Evolutionary conservation across 1,284 basidiomycete species (phyloP), one percentile per base, ranked within the genome.

Genomic region (Coniophora puteana): DNA sequence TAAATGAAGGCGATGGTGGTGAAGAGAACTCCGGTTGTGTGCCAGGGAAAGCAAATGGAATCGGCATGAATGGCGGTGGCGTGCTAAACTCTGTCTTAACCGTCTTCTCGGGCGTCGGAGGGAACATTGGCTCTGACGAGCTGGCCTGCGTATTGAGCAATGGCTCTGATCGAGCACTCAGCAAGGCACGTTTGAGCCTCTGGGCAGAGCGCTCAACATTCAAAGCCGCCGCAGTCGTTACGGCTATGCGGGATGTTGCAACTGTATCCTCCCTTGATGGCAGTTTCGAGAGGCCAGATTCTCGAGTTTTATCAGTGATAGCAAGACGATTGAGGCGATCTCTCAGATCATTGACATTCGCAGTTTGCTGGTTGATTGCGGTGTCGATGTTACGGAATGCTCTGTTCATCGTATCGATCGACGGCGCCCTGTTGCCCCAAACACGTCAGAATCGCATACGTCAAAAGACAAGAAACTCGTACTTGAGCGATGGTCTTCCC

Each of bases 321-420:
- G 77, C 65, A 26, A 89, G 60, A 43, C 71, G 73, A 8, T 76
- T 64, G 14, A 89, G 61, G 25, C 83, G 75, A 18, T 69, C 57
- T 1, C 74, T 63, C 16, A 92, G 68, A 3, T 64, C 60, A 18
- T 74, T 66, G 22, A 92, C 65, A 25, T 85, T 79, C 31, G 71
- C 62, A 1, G 68, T 65, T 59, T 88, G 82, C 45, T 83, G 78
- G 23, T 74, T 69, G 40, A 89, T 72, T 1, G 78, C 78, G 16
- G 77, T 54, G 36, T 87, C 84, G 48, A 94, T 89, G 58, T 93
- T 93, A 35, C 84, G 78, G 51, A 84, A 87, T 0, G 89, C 88
- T 21, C 90, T 77, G 47, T 88, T 83, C 52, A 94, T 77, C 0
- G 87, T 86, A 53, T 92, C 91, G 34, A 94, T 62, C 8, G 88